These are phyloP conservation scores for Nicotiana benthamiana DNA, from an alignment of 257 asterid genomes.

Conservation along the genomic window DNA sequence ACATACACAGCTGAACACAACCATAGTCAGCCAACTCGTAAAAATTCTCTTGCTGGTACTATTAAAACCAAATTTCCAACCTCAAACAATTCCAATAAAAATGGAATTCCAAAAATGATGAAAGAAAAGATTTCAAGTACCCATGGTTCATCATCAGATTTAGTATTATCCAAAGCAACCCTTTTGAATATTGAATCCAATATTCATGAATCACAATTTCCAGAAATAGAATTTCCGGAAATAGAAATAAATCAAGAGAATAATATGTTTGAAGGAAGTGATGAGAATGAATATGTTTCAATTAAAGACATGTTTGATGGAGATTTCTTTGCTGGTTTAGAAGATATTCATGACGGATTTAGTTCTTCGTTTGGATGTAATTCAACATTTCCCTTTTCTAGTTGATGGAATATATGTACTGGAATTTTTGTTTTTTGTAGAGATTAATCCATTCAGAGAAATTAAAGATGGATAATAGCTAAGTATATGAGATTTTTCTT, in stretches of 20 bases:
- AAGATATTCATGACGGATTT: constrained; percentile 11
- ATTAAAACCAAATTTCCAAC: constrained; percentile 60
- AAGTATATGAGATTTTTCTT: not conserved
- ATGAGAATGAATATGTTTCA: constrained; percentile 7
- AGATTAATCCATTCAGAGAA: not conserved
- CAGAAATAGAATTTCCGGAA: not conserved
- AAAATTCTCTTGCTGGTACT: constrained; percentile 87
- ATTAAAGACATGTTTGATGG: constrained; percentile 6
- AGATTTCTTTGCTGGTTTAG: constrained; percentile 15
- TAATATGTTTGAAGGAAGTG: not conserved
- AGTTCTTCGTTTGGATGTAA: not conserved
- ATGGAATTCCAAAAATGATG: not conserved
- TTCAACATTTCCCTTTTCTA: not conserved
- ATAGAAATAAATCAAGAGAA: not conserved
- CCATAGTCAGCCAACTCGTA: constrained; percentile 80
- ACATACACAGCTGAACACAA: constrained; percentile 87
- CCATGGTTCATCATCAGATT: not conserved
- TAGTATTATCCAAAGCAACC: not conserved
- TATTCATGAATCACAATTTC: not conserved
- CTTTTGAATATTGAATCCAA: not conserved
- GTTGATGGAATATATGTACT: not conserved
- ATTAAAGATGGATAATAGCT: not conserved
- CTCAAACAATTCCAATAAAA: constrained; percentile 7
- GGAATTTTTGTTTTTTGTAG: not conserved
- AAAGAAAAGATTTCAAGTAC: constrained; percentile 7